Conservation (phyloP, 2,329 filamentous ascomycete genomes). For the Monosporascus sp. region DNA sequence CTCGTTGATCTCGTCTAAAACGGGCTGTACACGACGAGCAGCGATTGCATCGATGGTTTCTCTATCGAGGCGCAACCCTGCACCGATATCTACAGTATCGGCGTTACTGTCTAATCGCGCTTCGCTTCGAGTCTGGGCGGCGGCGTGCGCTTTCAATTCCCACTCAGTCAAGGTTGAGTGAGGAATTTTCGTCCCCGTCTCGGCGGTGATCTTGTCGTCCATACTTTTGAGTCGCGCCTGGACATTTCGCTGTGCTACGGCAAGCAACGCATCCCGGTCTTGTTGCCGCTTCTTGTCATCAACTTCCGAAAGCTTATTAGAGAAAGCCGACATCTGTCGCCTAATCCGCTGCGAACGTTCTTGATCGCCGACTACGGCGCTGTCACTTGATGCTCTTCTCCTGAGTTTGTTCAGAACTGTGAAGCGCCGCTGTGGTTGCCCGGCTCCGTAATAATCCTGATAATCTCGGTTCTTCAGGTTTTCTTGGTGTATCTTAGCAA, state of each 20-base stretch:
- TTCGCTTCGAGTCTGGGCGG: slow-evolving; percentile 62
- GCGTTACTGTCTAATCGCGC: slow-evolving; percentile 50
- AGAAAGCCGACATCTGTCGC: slow-evolving; percentile 74
- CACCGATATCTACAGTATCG: slow-evolving; percentile 64
- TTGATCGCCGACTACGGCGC: slow-evolving; percentile 56
- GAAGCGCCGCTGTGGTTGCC: slow-evolving; percentile 37
- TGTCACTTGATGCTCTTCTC: slow-evolving; percentile 63
- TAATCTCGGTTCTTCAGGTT: slow-evolving; percentile 57
- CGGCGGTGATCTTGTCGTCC: slow-evolving; percentile 72
- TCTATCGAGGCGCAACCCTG: slow-evolving; percentile 73
- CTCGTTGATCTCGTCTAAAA: slow-evolving; percentile 78
- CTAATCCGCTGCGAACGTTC: slow-evolving; percentile 68
- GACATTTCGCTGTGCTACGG: slow-evolving; percentile 82
- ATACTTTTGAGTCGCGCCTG: slow-evolving; percentile 70
- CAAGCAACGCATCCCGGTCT: slow-evolving; percentile 71
- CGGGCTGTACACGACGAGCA: slow-evolving; percentile 69
- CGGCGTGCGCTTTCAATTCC: slow-evolving; percentile 69
- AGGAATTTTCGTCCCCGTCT: slow-evolving; percentile 70
- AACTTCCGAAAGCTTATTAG: slow-evolving; percentile 59
- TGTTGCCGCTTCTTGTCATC: slow-evolving; percentile 68
- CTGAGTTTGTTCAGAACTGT: slow-evolving; percentile 51
- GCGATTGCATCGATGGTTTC: slow-evolving; percentile 77
- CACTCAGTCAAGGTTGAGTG: slow-evolving; percentile 67
- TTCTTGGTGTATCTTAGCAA: slow-evolving; percentile 74
- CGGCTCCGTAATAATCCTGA: slow-evolving; percentile 68